Evolutionary conservation across 225 moss, liverwort and hornwort genomes (phyloP).

Genomic region (Bryum argenteum): DNA sequence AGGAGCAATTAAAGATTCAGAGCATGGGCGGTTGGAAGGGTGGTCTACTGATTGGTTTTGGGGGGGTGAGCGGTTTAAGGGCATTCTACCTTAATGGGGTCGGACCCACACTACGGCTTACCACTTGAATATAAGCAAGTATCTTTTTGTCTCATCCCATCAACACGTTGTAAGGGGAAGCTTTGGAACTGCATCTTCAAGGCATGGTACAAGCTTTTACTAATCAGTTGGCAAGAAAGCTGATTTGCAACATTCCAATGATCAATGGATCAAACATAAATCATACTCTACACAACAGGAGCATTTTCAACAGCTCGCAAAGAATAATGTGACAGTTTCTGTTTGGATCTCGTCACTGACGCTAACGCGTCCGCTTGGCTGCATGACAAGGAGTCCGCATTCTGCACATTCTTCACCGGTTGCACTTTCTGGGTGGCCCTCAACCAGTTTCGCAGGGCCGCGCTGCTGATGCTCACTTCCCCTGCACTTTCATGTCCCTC

Average conservation of each 20-base stretch:
- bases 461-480: constrained; percentile 24
- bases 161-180: no score
- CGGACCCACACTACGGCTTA: no score
- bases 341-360: constrained; percentile 18
- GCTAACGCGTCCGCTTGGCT: neutral
- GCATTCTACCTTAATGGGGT: no score
- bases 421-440: constrained; percentile 10
- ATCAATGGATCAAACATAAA: constrained; percentile 7
- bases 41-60: no score
- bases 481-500: constrained; percentile 33
- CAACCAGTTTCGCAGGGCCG: constrained; percentile 26
- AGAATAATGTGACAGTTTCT: constrained; percentile 23
- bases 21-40: no score
- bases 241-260: neutral
- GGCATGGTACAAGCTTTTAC: no score
- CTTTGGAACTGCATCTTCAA: no score
- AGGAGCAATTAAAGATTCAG: no score
- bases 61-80: no score
- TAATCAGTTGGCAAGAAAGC: no score
- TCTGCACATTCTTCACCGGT: neutral
- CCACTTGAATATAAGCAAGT: no score
- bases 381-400: constrained; percentile 15
- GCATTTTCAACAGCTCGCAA: constrained; percentile 19
- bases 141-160: no score
- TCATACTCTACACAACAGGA: constrained; percentile 22